phyloP scores from a whole-genome alignment of 1,284 basidiomycete genomes.

The Cystobasidiaceae sp. region DNA sequence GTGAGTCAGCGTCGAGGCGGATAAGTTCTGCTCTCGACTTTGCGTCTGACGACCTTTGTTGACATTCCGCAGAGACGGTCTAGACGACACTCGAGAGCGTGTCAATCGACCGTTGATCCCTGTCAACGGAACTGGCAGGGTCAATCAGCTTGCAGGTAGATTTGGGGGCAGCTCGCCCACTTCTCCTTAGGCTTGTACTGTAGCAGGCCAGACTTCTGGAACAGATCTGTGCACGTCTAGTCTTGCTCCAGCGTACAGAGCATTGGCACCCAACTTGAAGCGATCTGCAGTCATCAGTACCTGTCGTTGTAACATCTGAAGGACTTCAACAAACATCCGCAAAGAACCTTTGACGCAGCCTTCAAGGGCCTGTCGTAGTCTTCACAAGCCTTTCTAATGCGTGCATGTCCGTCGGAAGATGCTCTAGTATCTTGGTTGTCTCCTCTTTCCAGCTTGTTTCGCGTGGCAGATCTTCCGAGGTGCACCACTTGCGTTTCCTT shows the following conservation, averaged over 20 bases:
- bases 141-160: background rate
- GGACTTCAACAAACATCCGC: too few relatives aligned
- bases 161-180: background rate
- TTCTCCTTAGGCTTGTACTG: too few relatives aligned
- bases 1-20: too few relatives aligned
- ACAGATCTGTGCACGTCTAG: too few relatives aligned
- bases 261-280: too few relatives aligned
- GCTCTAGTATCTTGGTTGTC: background rate
- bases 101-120: constrained; percentile 2
- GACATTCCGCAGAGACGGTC: too few relatives aligned
- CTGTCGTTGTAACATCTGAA: background rate
- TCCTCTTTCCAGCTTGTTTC: constrained; percentile 12
- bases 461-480: background rate
- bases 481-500: constrained; percentile 11
- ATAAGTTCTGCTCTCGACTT: too few relatives aligned
- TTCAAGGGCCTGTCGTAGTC: background rate
- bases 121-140: constrained; percentile 10
- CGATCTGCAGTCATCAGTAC: too few relatives aligned
- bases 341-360: too few relatives aligned
- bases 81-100: background rate
- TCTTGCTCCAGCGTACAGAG: too few relatives aligned
- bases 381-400: background rate
- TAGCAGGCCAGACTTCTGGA: too few relatives aligned
- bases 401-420: background rate
- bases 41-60: too few relatives aligned